phyloP scores from a whole-genome alignment of 129 eudicot genomes.

The Chrysanthemum seticuspe region DNA sequence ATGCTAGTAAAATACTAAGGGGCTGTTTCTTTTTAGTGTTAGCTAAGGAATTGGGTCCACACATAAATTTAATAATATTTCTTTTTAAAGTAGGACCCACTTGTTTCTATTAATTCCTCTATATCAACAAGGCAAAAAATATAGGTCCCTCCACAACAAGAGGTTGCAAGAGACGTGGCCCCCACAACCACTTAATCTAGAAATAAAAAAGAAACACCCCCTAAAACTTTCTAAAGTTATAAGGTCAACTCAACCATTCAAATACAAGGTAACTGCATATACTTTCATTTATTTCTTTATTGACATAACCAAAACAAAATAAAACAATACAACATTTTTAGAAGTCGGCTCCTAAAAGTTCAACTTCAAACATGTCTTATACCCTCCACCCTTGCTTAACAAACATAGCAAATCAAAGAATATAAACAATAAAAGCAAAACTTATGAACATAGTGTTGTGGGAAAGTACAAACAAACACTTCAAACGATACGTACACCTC shows the following conservation, averaged over 20 bases:
- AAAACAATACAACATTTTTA: slow-evolving; percentile 5
- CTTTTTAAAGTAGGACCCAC: too few species aligned
- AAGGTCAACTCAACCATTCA: neutral
- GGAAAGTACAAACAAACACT: slow-evolving; percentile 13
- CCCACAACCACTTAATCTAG: too few species aligned
- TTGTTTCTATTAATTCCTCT: too few species aligned
- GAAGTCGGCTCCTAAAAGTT: slow-evolving; percentile 19
- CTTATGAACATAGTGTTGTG: slow-evolving; percentile 10
- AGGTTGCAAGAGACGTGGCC: too few species aligned
- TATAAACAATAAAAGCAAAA: slow-evolving; percentile 2
- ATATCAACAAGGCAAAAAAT: too few species aligned
- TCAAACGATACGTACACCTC: slow-evolving; percentile 32
- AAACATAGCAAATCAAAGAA: slow-evolving; percentile 3
- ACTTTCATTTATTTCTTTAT: neutral
- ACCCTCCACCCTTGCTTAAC: slow-evolving; percentile 3
- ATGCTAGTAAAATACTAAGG: too few species aligned
- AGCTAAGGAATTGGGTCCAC: too few species aligned
- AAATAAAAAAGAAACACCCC: too few species aligned
- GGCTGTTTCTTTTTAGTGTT: too few species aligned
- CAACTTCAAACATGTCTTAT: neutral
- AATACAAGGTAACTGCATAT: neutral
- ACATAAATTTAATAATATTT: too few species aligned
- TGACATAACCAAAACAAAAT: neutral
- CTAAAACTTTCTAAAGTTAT: too few species aligned
- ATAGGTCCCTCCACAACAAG: too few species aligned